Conservation (phyloP, 176 grass and related monocot genomes). For the Pontederia crassipes region DNA sequence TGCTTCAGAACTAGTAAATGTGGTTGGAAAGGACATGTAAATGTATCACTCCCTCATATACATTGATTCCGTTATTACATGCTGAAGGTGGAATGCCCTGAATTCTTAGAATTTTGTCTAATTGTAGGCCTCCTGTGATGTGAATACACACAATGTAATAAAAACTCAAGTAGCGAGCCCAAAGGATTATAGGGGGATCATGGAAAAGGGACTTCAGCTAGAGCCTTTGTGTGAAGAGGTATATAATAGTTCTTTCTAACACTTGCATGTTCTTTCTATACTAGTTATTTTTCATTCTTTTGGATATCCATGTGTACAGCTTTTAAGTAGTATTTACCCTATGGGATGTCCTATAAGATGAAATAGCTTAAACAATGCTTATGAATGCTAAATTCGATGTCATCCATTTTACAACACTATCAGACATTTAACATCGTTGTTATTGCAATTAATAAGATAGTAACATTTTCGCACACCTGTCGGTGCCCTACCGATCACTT, state of each 20-base stretch:
- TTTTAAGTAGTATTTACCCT: not conserved
- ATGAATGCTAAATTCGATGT: too few species aligned
- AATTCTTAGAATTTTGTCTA: constrained; percentile 11
- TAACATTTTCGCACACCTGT: too few species aligned
- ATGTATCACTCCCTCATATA: constrained; percentile 25
- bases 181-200: constrained; percentile 46
- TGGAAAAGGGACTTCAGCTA: constrained; percentile 48
- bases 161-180: constrained; percentile 5
- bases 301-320: not conserved
- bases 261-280: not conserved
- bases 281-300: not conserved
- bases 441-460: too few species aligned
- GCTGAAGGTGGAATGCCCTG: constrained; percentile 7
- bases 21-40: constrained; percentile 53
- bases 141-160: not conserved
- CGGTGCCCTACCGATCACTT: too few species aligned
- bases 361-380: too few species aligned
- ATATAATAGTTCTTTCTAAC: not conserved
- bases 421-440: too few species aligned
- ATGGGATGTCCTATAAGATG: too few species aligned
- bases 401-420: too few species aligned
- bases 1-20: constrained; percentile 66
- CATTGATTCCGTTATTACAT: not conserved
- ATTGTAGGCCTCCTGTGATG: constrained; percentile 27
- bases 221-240: constrained; percentile 69